Evolutionary conservation across 257 asterid genomes (phyloP).

Genomic region (Scutellaria barbata): DNA sequence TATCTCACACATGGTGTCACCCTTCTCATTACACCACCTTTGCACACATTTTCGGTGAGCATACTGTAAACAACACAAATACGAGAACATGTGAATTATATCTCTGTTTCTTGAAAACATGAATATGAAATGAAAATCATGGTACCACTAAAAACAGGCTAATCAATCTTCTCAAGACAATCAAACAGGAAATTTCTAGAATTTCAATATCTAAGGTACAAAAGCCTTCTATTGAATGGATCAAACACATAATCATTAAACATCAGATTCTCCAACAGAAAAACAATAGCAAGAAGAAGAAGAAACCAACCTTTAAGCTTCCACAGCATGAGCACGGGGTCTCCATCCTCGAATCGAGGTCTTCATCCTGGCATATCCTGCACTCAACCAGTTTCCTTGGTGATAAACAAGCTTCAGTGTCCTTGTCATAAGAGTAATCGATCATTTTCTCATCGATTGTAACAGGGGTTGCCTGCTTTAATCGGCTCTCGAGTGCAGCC

Average conservation of each 20-base stretch:
- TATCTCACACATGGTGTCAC: slow-evolving; percentile 92
- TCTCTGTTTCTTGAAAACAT: background rate
- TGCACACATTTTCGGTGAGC: slow-evolving; percentile 96
- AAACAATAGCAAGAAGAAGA: background rate
- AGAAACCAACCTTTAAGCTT: slow-evolving; percentile 78
- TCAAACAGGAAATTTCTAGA: slow-evolving; percentile 6
- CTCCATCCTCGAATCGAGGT: slow-evolving; percentile 79
- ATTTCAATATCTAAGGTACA: background rate
- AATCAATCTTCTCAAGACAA: slow-evolving; percentile 1
- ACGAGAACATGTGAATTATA: slow-evolving; percentile 21
- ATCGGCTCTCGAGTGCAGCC: slow-evolving; percentile 82
- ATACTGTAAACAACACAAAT: slow-evolving; percentile 57
- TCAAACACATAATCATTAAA: background rate
- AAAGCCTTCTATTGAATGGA: background rate
- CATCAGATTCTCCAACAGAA: background rate
- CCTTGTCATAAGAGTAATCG: slow-evolving; percentile 43
- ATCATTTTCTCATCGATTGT: slow-evolving; percentile 37
- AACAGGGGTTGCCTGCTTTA: slow-evolving; percentile 44
- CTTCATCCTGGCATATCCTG: slow-evolving; percentile 98
- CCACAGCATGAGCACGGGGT: slow-evolving; percentile 97
- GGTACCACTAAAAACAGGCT: background rate
- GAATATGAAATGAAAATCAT: background rate
- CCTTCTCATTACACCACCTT: slow-evolving; percentile 98
- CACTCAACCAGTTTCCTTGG: slow-evolving; percentile 83
- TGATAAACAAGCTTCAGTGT: slow-evolving; percentile 48